Percentiles rank a stretch among this genome's conserved stretches.
phyloP scores from a whole-genome alignment of 176 grass and related monocot species.

The Canna indica region DNA sequence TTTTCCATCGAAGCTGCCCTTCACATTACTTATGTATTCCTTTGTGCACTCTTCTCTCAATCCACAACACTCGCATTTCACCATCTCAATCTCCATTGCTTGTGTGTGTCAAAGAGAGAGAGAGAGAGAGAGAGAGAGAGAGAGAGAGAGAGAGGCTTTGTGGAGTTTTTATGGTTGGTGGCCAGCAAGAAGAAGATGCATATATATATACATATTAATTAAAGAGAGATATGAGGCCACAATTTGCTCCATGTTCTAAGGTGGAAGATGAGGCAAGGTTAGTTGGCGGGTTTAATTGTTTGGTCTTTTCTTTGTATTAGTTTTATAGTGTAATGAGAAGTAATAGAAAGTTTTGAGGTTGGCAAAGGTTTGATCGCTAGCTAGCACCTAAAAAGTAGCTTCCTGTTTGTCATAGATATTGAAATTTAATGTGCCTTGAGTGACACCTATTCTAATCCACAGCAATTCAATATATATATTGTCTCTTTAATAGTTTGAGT shows the following conservation, averaged over 20 bases:
- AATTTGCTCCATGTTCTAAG: conserved; percentile 6
- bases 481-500: too few relatives aligned
- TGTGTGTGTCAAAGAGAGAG: not conserved
- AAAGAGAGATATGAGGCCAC: too few relatives aligned
- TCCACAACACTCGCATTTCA: conserved; percentile 70
- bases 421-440: too few relatives aligned
- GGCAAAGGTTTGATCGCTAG: too few relatives aligned
- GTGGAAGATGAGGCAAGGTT: not conserved
- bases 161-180: too few relatives aligned
- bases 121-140: not conserved
- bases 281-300: not conserved
- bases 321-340: not conserved
- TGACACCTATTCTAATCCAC: too few relatives aligned
- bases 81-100: conserved; percentile 33
- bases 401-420: too few relatives aligned
- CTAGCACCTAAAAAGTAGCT: too few relatives aligned
- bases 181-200: too few relatives aligned
- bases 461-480: too few relatives aligned
- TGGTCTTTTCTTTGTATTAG: conserved; percentile 1
- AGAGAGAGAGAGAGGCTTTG: not conserved
- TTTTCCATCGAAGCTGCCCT: conserved; percentile 40
- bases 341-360: not conserved
- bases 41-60: conserved; percentile 74
- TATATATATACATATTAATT: too few relatives aligned
- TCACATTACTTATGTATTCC: conserved; percentile 48